Conservation (phyloP, 2,329 filamentous ascomycete genomes). For the Aspergillus fumigatiaffinis region DNA sequence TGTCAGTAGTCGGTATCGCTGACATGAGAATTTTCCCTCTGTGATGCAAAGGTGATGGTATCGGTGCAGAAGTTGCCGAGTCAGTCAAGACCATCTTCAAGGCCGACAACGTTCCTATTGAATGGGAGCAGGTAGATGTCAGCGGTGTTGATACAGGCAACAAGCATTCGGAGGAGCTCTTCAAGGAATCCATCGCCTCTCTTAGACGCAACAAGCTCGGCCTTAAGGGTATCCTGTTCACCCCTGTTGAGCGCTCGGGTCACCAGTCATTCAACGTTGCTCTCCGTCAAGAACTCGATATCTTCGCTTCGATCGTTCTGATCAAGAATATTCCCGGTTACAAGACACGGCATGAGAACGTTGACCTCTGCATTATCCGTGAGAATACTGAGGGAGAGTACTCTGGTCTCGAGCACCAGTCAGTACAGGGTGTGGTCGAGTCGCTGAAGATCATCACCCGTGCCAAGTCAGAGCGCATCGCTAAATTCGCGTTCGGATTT, state of each 20-base stretch:
- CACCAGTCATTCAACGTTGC: slow-evolving; percentile 99
- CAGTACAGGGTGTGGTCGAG: slow-evolving; percentile 92
- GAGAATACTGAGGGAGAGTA: slow-evolving; percentile 99
- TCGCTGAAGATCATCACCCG: slow-evolving; percentile 99
- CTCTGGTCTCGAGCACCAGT: slow-evolving; percentile 98
- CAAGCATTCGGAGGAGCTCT: slow-evolving; percentile 89
- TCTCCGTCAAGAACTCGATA: slow-evolving; percentile 97
- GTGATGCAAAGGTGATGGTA: slow-evolving; percentile 68
- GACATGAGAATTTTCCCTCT: slow-evolving; percentile 4
- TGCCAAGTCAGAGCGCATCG: slow-evolving; percentile 97
- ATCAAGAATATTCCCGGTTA: slow-evolving; percentile 99
- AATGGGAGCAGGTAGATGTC: slow-evolving; percentile 98
- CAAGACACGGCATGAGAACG: slow-evolving; percentile 92
- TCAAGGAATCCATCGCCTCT: slow-evolving; percentile 91
- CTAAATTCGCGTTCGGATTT: slow-evolving; percentile 97
- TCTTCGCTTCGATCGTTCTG: slow-evolving; percentile 95
- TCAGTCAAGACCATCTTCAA: slow-evolving; percentile 99
- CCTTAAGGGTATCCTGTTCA: slow-evolving; percentile 98
- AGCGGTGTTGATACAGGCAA: slow-evolving; percentile 81
- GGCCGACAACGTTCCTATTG: slow-evolving; percentile 96
- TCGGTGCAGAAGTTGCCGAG: slow-evolving; percentile 95
- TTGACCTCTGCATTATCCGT: slow-evolving; percentile 98
- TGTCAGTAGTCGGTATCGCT: slow-evolving; percentile 7
- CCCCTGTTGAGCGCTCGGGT: slow-evolving; percentile 90
- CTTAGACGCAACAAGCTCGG: slow-evolving; percentile 98